Conservation (phyloP, 768 basidiomycete species). For the Leccinum variicolor region DNA sequence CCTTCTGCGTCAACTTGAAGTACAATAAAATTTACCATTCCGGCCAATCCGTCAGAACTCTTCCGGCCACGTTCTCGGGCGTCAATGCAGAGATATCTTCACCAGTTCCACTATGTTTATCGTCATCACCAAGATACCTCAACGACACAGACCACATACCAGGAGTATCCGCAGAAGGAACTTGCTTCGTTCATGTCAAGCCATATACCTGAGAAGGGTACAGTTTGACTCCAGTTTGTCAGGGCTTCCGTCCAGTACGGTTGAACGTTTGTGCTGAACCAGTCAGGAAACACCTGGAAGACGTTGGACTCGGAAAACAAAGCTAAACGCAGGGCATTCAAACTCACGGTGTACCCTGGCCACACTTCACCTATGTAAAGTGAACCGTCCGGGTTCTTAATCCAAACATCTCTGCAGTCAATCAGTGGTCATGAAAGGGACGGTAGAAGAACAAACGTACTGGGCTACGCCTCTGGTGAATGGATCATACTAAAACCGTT, state of each 20-base stretch:
- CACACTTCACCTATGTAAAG: conserved; percentile 74
- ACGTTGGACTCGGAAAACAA: background rate
- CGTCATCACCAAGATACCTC: background rate
- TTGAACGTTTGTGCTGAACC: conserved; percentile 51
- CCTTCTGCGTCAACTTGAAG: background rate
- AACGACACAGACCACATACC: conserved; percentile 27
- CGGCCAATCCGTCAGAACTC: conserved; percentile 35
- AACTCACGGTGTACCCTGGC: conserved; percentile 70
- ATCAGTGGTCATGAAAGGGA: background rate
- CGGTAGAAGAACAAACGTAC: conserved; percentile 30
- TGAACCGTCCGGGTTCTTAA: conserved; percentile 69
- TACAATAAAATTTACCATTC: conserved; percentile 47
- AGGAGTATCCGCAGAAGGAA: conserved; percentile 61
- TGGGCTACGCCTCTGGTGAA: conserved; percentile 59
- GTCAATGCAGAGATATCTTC: conserved; percentile 49
- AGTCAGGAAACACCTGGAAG: conserved; percentile 53
- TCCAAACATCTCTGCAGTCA: conserved; percentile 53
- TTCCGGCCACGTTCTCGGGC: background rate
- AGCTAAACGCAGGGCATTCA: background rate
- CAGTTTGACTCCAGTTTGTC: conserved; percentile 45
- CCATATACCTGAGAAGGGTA: conserved; percentile 63
- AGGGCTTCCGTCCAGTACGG: conserved; percentile 59
- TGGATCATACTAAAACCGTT: conserved; percentile 51
- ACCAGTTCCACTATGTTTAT: conserved; percentile 39
- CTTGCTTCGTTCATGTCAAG: conserved; percentile 65